Evolutionary conservation across 2,329 filamentous ascomycete genomes (phyloP).

Genomic region (Chrysoporthe deuterocubensis): DNA sequence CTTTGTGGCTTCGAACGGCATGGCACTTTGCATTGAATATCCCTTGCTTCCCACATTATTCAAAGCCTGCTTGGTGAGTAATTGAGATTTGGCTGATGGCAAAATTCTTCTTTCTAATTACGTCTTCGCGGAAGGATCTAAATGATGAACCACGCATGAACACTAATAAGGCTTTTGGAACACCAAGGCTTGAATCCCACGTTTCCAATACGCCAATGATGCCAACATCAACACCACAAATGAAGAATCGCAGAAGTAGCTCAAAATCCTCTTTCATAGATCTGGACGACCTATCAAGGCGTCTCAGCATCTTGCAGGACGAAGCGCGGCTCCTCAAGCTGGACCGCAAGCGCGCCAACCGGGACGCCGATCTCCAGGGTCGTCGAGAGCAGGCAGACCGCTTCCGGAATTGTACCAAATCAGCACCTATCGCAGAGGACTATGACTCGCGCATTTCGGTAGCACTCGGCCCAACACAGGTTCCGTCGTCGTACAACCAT

Average conservation of each 20-base stretch:
- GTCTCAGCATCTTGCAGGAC: slow-evolving; percentile 15
- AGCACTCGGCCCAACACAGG: slow-evolving; percentile 3
- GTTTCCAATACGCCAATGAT: neutral
- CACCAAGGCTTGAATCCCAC: neutral
- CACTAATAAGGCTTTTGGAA: too few relatives aligned
- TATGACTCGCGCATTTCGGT: neutral
- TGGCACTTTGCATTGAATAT: too few relatives aligned
- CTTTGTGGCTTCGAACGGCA: too few relatives aligned
- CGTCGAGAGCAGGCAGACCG: slow-evolving; percentile 9
- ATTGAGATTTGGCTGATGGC: too few relatives aligned
- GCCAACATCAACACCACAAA: neutral
- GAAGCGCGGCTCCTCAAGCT: slow-evolving; percentile 11
- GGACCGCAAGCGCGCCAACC: neutral
- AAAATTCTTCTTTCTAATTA: too few relatives aligned
- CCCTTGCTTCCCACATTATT: too few relatives aligned
- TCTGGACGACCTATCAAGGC: slow-evolving; percentile 12
- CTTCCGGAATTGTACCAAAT: neutral
- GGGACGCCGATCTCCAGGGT: slow-evolving; percentile 8
- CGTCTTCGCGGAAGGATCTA: too few relatives aligned
- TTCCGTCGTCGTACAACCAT: neutral
- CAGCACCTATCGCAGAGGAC: neutral
- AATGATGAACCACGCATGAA: too few relatives aligned
- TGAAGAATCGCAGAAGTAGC: neutral
- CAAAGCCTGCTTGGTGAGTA: too few relatives aligned
- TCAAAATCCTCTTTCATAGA: slow-evolving; percentile 9